Conservation (phyloP, 768 basidiomycete genomes). For the Tylopilus subfusipes region DNA sequence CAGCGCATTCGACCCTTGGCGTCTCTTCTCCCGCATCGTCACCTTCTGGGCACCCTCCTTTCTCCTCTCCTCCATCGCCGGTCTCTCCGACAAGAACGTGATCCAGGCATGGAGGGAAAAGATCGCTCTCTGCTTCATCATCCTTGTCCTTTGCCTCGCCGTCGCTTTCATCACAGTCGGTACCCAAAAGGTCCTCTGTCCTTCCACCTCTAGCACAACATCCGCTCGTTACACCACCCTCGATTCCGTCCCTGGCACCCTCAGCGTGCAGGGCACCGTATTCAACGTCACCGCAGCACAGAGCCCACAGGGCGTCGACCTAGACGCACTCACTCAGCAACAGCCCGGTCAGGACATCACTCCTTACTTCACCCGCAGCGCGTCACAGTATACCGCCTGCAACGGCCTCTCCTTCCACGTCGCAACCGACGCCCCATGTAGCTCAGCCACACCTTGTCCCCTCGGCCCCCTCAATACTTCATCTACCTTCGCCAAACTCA, state of each 20-base stretch:
- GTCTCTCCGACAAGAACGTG: conserved; percentile 72
- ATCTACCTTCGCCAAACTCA: conserved; percentile 56
- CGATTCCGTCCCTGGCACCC: conserved; percentile 54
- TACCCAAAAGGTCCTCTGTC: conserved; percentile 89
- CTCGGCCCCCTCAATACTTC: conserved; percentile 56
- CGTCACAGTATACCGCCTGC: conserved; percentile 65
- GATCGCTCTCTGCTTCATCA: conserved; percentile 87
- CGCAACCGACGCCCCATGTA: conserved; percentile 76
- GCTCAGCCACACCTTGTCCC: conserved; percentile 55
- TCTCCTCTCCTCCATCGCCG: conserved; percentile 68
- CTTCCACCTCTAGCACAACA: conserved; percentile 45
- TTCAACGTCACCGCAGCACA: conserved; percentile 65
- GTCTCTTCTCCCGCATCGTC: conserved; percentile 68
- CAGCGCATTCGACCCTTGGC: conserved; percentile 61
- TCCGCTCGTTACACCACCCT: conserved; percentile 48
- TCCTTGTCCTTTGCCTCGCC: conserved; percentile 66
- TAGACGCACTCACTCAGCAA: conserved; percentile 51
- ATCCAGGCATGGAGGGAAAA: conserved; percentile 98
- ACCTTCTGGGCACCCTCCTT: conserved; percentile 91
- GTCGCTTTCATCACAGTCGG: conserved; percentile 95
- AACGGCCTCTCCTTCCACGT: conserved; percentile 55
- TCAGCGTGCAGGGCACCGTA: conserved; percentile 74
- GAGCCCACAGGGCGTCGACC: conserved; percentile 49
- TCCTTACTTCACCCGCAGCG: conserved; percentile 71
- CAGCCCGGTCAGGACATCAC: conserved; percentile 87